phyloP scores from a whole-genome alignment of 257 asterid genomes.

The Catharanthus roseus region DNA sequence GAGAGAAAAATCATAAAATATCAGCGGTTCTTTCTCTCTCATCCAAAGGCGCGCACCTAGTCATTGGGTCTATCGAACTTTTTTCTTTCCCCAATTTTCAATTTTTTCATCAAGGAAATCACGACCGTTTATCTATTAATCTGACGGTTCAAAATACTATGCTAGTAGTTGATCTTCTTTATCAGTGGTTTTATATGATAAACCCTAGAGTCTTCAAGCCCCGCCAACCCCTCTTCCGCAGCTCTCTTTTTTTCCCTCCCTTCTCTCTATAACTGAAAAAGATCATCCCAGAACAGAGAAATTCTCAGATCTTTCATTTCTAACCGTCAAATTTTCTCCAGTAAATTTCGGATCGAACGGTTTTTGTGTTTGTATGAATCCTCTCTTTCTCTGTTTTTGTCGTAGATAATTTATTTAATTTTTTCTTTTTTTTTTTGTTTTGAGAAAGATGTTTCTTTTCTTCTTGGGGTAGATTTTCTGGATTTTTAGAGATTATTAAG shows the following conservation, averaged over 20 bases:
- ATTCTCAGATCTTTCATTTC: background rate
- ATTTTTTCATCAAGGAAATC: background rate
- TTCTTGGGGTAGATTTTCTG: background rate
- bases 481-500: background rate
- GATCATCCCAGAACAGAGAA: background rate
- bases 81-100: too few species aligned
- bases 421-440: background rate
- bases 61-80: background rate
- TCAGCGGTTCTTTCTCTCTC: background rate
- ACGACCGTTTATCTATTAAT: background rate
- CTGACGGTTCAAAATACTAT: background rate
- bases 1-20: slow-evolving; percentile 1
- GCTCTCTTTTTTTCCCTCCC: background rate
- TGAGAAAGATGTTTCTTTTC: background rate
- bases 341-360: background rate
- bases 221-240: slow-evolving; percentile 5
- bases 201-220: slow-evolving; percentile 7
- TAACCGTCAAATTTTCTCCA: background rate
- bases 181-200: slow-evolving; percentile 2
- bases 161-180: background rate
- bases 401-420: background rate
- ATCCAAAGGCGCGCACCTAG: background rate
- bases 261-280: background rate
- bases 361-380: background rate
- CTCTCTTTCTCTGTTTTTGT: background rate